Evolutionary conservation across 768 basidiomycete species (phyloP), one percentile per base, ranked within the genome.

Genomic region (Psilocybe cyanescens): DNA sequence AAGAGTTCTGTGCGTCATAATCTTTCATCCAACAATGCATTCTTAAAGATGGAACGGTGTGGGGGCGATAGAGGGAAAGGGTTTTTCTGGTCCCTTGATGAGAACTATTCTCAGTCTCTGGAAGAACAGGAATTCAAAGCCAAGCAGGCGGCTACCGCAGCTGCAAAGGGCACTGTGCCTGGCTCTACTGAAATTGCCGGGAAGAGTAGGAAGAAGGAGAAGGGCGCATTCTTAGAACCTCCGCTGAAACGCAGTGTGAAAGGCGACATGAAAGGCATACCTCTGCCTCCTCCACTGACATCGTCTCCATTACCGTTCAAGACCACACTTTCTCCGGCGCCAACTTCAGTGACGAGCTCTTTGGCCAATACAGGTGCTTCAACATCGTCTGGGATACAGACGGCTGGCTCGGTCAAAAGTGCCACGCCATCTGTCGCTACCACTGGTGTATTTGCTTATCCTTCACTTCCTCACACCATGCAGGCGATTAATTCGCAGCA

Each of bases 1-100:
- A 70, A 95, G 93, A 95, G 92, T 68, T 97, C 97, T 31, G 90
- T 98, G 49, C 90, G 95, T 19, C 95, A 98, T 70, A 96, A 95
- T 72, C 76, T 99, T n/a, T 96, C 95, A 1, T 93, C 94, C 9
- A 90, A 91, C 71, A 87, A 89, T 51, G 94, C 93, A 0, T 99
- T 99, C 77, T 81, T 92, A 72, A 98, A 98, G 75, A 83, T 93
- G 73, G 92, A 95, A 61, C 83, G 93, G 31, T 90, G 88, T 63
- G 86, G 88, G 5, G 91, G 94, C 60, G 93, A 91, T 78, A 84
- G 90, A 62, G 91, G 93, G 8, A 97, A 97, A 73, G 96, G 95
- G 1, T 94, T 89, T 65, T 94, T 95, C 65, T 98, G 96, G 96
- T 90, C 91, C 17, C 81, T 97, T 33, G 95, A 97, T 68, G 88